Evolutionary conservation across 192 early-diverging fungal species (phyloP).

Genomic region (Lunasporangiospora selenospora): DNA sequence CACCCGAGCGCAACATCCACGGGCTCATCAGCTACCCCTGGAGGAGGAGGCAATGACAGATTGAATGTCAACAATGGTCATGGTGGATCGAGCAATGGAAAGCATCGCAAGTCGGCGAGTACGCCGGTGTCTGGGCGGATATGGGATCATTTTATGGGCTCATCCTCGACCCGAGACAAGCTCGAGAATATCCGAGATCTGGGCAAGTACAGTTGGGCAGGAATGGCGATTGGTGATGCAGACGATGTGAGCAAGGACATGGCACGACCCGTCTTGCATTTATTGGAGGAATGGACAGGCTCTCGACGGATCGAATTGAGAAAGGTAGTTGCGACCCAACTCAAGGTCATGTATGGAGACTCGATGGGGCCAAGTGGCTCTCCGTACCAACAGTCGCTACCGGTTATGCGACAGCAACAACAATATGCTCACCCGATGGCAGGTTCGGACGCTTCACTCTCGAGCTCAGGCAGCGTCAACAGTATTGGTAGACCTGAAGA

Average conservation of each 20-base stretch:
- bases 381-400: no score
- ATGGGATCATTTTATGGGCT: neutral
- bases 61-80: neutral
- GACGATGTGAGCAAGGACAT: constrained; percentile 36
- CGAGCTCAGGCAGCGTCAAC: constrained; percentile 28
- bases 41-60: neutral
- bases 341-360: constrained; percentile 41
- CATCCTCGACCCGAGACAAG: no score
- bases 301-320: constrained; percentile 13
- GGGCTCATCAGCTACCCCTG: neutral
- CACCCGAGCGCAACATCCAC: no score
- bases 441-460: constrained; percentile 6
- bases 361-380: constrained; percentile 21
- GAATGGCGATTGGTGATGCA: constrained; percentile 34
- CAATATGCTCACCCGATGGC: no score
- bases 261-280: constrained; percentile 30
- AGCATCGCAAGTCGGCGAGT: constrained; percentile 1
- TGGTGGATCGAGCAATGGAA: neutral
- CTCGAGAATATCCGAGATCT: constrained; percentile 29
- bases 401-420: no score
- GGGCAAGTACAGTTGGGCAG: constrained; percentile 46
- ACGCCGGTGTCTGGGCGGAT: neutral
- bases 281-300: constrained; percentile 36
- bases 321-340: constrained; percentile 39
- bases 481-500: constrained; percentile 18